These are phyloP conservation scores for Agrostemma githago DNA, from an alignment of 148 eudicot species.

Conservation along the genomic window DNA sequence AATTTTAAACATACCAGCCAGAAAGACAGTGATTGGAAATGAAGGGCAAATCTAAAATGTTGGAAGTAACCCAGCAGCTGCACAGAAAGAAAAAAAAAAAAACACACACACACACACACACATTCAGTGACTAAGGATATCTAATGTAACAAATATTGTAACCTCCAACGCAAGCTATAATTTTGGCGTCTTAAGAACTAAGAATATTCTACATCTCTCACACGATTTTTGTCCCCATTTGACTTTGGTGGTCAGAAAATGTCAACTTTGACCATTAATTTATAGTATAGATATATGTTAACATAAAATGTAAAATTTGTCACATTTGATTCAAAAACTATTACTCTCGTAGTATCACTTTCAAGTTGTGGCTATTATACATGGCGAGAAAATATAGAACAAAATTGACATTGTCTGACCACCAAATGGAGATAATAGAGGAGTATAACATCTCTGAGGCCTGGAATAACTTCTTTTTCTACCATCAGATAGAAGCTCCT, in stretches of 20 bases:
- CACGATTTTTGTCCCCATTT: not conserved
- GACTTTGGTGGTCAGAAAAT: not conserved
- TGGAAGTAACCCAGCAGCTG: constrained; percentile 95
- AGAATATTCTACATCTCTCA: not conserved
- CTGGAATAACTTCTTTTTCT: not conserved
- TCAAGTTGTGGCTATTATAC: not conserved
- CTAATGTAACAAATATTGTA: not conserved
- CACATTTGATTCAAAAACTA: not conserved
- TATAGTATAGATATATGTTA: not conserved
- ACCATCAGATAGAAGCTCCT: not conserved
- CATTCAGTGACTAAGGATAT: not conserved
- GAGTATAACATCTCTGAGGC: not conserved
- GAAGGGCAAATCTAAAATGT: constrained; percentile 69
- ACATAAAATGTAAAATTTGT: not conserved
- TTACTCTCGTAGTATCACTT: not conserved
- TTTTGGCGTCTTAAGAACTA: not conserved
- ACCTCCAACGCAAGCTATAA: constrained; percentile 9
- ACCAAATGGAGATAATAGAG: not conserved
- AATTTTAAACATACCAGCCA: constrained; percentile 72
- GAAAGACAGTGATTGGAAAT: constrained; percentile 70
- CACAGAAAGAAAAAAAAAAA: constrained; percentile 19
- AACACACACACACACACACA: not conserved
- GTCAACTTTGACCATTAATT: not conserved
- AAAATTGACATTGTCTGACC: not conserved
- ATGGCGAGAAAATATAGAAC: not conserved